These are phyloP conservation scores for Suhomyces chickasaworum DNA, from an alignment of 1,139 yeast genomes.

Conservation along the genomic window DNA sequence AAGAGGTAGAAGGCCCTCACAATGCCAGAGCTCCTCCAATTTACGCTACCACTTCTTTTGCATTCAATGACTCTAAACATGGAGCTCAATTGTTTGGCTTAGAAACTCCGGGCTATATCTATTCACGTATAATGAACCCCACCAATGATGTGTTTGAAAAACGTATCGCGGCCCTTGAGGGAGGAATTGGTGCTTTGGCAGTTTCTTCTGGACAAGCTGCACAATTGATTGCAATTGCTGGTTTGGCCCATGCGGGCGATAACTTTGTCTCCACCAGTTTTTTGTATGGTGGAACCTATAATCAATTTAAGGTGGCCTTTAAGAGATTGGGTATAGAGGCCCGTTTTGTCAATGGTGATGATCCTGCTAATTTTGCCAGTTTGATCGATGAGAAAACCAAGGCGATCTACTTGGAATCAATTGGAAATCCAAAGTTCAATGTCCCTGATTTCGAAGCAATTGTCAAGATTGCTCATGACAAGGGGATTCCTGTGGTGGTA, in stretches of 20 bases:
- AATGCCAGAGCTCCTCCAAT: slow-evolving; percentile 89
- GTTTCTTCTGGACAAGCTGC: slow-evolving; percentile 96
- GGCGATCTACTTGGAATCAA: slow-evolving; percentile 86
- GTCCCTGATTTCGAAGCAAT: slow-evolving; percentile 88
- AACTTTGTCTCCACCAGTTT: slow-evolving; percentile 85
- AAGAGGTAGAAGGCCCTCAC: slow-evolving; percentile 61
- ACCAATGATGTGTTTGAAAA: slow-evolving; percentile 89
- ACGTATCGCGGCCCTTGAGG: slow-evolving; percentile 89
- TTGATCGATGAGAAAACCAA: slow-evolving; percentile 82
- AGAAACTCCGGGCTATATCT: slow-evolving; percentile 79
- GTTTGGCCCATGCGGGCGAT: slow-evolving; percentile 86
- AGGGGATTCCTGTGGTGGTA: slow-evolving; percentile 89
- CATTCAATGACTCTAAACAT: slow-evolving; percentile 82
- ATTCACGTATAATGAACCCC: slow-evolving; percentile 91
- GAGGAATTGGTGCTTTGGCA: slow-evolving; percentile 90
- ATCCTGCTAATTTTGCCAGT: slow-evolving; percentile 67
- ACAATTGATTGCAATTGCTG: slow-evolving; percentile 80
- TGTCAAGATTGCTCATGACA: slow-evolving; percentile 75
- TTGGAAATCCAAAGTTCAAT: slow-evolving; percentile 92
- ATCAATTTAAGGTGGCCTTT: slow-evolving; percentile 91
- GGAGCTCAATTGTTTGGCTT: slow-evolving; percentile 91
- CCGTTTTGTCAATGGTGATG: slow-evolving; percentile 80
- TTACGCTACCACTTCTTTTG: slow-evolving; percentile 84
- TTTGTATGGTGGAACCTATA: slow-evolving; percentile 95
- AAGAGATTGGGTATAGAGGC: slow-evolving; percentile 84